Base-by-base conservation (phyloP, 2,329 filamentous ascomycete species). In the Pseudonectria foliicola region DNA sequence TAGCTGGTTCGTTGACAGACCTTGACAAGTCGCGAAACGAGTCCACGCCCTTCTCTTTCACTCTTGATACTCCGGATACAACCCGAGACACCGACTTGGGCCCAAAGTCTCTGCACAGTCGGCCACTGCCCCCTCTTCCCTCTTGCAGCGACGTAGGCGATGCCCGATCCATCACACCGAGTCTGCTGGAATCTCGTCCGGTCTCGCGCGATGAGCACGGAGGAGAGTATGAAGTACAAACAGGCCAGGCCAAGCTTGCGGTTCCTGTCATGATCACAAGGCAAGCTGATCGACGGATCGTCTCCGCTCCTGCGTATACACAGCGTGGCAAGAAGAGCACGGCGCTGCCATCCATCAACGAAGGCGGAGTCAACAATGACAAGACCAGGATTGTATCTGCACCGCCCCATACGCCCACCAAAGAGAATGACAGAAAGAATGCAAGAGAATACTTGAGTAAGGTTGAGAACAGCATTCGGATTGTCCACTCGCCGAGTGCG, bases 101-200 rank as follows among this genome's bases (percentile, higher is more conserved):
- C 10, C 44, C 38, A 14, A 57, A 53, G 25, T 57, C 59, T 11
- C 75, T 70, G 63, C 65, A 69, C 29, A 61, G 57, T 8, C 62
- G 72, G 1, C 73, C 74, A 2, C 48, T 77, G 16, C 73, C 74
- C 1, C 68, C 71, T 6, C 62, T 75, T 4, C 64, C 69, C 1
- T 47, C 53, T 3, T 53, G 56, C 2, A 50, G 47, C 14, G 43
- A 45, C 13, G 43, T 48, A 7, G 37, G 46, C 15, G 28, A 44
- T 23, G 36, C 16, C 12, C 32, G 31, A 12, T 38, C 48, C 4
- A 34, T 45, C 12, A 43, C 43, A 3, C 39, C 45, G 14, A 44
- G 47, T 3, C 42, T 40, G 12, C 35, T 44, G 1, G 41, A 43
- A 14, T 51, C 48, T 14, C 49, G 46, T 10, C 48, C 52, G 25